phyloP scores from a whole-genome alignment of 306 rosid genomes.

The Quercus mongolica region DNA sequence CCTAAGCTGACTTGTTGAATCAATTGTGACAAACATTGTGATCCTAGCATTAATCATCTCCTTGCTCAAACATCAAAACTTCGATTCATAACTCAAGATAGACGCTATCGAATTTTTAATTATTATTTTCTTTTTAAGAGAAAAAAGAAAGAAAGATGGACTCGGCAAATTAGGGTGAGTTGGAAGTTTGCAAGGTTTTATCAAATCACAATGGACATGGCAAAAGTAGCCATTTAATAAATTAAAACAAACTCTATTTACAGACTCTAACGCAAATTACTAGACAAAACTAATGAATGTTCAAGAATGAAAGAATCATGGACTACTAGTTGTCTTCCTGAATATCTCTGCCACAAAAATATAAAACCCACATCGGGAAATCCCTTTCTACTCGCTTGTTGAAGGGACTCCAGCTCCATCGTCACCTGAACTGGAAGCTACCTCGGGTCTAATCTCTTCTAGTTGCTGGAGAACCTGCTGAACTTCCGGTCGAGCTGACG shows the following conservation, averaged over 20 bases:
- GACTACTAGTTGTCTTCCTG: not conserved
- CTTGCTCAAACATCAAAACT: no score
- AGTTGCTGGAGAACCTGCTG: constrained; percentile 74
- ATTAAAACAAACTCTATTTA: constrained; percentile 30
- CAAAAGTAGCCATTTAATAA: not conserved
- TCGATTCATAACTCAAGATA: no score
- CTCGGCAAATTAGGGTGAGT: no score
- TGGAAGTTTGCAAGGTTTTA: not conserved
- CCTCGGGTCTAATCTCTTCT: constrained; percentile 68
- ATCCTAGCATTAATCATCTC: no score
- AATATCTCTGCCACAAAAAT: not conserved
- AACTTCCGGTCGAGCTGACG: constrained; percentile 77
- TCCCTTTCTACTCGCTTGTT: constrained; percentile 37
- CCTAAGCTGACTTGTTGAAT: no score
- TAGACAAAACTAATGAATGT: constrained; percentile 30
- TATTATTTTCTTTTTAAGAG: no score
- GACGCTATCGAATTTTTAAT: no score
- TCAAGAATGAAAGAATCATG: constrained; percentile 73
- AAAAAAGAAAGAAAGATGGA: no score
- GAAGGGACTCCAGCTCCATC: constrained; percentile 53
- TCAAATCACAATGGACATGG: not conserved
- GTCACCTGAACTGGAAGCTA: constrained; percentile 49
- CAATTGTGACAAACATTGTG: no score
- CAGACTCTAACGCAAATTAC: constrained; percentile 21
- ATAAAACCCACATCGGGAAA: not conserved